These are phyloP conservation scores for Spathaspora girioi DNA, from an alignment of 805 yeast species.

Conservation along the genomic window DNA sequence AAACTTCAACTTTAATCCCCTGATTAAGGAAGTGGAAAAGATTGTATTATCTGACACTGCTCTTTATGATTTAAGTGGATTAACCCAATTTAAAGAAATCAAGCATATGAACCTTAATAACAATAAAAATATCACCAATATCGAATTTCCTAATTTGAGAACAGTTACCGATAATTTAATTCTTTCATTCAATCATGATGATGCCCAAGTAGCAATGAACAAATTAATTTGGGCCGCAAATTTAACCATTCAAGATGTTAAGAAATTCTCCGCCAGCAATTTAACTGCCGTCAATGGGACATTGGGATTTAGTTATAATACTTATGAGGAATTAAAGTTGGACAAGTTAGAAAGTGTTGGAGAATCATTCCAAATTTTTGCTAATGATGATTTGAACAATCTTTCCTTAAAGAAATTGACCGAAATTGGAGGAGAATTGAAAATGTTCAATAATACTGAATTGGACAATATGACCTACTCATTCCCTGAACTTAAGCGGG, in stretches of 20 bases:
- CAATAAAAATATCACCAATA: constrained; percentile 38
- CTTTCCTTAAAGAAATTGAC: constrained; percentile 25
- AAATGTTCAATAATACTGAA: constrained; percentile 37
- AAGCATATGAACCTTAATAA: constrained; percentile 37
- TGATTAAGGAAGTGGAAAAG: constrained; percentile 28
- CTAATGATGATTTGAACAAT: constrained; percentile 38
- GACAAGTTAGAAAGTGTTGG: constrained; percentile 32
- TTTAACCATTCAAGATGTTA: constrained; percentile 41
- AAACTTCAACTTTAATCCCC: constrained; percentile 31
- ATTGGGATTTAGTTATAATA: constrained; percentile 36
- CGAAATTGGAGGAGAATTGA: constrained; percentile 39
- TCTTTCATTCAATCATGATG: constrained; percentile 39
- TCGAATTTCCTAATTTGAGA: constrained; percentile 30
- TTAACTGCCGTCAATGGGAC: constrained; percentile 40
- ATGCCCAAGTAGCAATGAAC: constrained; percentile 29
- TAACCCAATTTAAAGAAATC: constrained; percentile 27
- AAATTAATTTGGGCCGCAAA: constrained; percentile 39
- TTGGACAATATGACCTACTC: constrained; percentile 27
- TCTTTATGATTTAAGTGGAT: constrained; percentile 30
- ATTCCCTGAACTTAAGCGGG: constrained; percentile 25
- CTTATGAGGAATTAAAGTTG: constrained; percentile 27
- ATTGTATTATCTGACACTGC: constrained; percentile 42
- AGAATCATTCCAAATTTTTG: constrained; percentile 37
- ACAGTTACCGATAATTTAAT: constrained; percentile 32
- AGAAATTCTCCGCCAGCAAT: constrained; percentile 25